phyloP scores from a whole-genome alignment of 1,139 yeast genomes.

The Diutina mesorugosa region DNA sequence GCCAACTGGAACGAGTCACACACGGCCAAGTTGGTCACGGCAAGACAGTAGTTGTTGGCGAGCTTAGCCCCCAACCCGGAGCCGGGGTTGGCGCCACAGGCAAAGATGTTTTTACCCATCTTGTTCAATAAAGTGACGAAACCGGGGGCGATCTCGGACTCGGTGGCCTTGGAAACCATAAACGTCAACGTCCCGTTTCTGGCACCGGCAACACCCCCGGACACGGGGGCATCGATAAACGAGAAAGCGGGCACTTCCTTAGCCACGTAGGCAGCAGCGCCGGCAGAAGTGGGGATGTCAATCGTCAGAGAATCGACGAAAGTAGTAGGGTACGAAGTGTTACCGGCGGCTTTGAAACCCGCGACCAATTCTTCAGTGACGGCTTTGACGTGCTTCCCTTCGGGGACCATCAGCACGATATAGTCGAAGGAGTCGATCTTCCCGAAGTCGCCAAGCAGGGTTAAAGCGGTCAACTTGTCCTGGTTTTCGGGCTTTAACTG shows the following conservation, averaged over 20 bases:
- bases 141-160: conserved; percentile 15
- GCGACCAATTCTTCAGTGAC: conserved; percentile 29
- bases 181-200: conserved; percentile 42
- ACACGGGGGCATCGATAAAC: conserved; percentile 47
- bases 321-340: conserved; percentile 11
- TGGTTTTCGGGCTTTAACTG: conserved; percentile 13
- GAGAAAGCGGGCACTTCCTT: conserved; percentile 21
- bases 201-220: conserved; percentile 54
- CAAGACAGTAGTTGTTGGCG: conserved; percentile 45
- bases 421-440: conserved; percentile 28
- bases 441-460: conserved; percentile 15
- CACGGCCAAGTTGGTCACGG: conserved; percentile 46
- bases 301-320: conserved; percentile 44
- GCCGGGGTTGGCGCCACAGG: conserved; percentile 41
- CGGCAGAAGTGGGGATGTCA: conserved; percentile 37
- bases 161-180: conserved; percentile 35
- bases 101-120: conserved; percentile 43
- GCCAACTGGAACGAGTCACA: conserved; percentile 52
- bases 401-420: conserved; percentile 47
- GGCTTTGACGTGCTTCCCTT: conserved; percentile 38
- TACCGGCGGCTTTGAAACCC: conserved; percentile 11
- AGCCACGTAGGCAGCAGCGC: conserved; percentile 24
- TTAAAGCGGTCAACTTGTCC: conserved; percentile 12
- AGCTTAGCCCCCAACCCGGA: conserved; percentile 49
- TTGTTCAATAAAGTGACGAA: conserved; percentile 20